phyloP scores from a whole-genome alignment of 1,284 basidiomycete species.

The Tetrapyrgos nigripes region DNA sequence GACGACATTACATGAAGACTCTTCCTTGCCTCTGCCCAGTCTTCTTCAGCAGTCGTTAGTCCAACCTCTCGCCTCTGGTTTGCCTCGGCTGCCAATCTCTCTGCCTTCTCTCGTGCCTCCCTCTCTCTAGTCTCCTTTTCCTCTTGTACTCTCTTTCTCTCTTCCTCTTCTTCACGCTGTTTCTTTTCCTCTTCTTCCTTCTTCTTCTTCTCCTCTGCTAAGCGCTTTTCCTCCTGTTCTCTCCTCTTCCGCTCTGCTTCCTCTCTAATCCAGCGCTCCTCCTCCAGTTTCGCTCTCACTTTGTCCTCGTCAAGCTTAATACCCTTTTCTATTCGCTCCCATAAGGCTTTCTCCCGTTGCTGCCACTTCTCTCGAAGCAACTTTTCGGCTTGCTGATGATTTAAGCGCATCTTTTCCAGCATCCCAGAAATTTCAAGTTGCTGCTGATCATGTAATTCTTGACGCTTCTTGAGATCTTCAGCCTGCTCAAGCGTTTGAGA shows the following conservation, averaged over 20 bases:
- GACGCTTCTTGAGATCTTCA: conserved; percentile 44
- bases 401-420: conserved; percentile 49
- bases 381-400: conserved; percentile 54
- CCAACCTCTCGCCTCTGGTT: conserved; percentile 46
- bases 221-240: conserved; percentile 44
- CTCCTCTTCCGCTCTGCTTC: conserved; percentile 45
- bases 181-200: conserved; percentile 41
- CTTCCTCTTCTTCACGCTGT: conserved; percentile 34
- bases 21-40: conserved; percentile 72
- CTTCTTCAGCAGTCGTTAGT: conserved; percentile 60
- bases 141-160: conserved; percentile 39
- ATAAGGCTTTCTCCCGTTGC: conserved; percentile 56
- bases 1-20: conserved; percentile 60
- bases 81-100: conserved; percentile 35
- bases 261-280: conserved; percentile 45
- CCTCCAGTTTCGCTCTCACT: conserved; percentile 53
- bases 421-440: conserved; percentile 52
- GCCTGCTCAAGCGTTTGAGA: conserved; percentile 29
- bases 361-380: conserved; percentile 53
- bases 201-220: conserved; percentile 38
- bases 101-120: conserved; percentile 36
- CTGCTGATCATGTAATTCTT: conserved; percentile 51
- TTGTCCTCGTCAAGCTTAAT: conserved; percentile 75
- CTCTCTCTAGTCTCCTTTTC: conserved; percentile 40
- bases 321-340: conserved; percentile 65